Conservation (phyloP, 106 monocot species). For the Iris macrosiphon region DNA sequence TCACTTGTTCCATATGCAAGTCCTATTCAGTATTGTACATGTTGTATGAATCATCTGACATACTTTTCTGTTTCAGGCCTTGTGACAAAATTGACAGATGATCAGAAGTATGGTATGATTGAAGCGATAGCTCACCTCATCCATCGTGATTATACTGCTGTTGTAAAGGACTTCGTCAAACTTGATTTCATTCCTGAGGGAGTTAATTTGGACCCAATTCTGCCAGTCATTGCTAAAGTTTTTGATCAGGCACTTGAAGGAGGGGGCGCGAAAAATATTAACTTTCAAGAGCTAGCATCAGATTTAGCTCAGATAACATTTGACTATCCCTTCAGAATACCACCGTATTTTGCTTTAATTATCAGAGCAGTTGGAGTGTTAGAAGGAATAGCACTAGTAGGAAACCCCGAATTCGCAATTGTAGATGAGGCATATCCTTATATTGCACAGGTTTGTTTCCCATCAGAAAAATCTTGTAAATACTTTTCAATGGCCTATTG, state of each 20-base stretch:
- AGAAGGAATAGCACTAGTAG: constrained; percentile 97
- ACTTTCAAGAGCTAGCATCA: constrained; percentile 95
- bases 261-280: constrained; percentile 95
- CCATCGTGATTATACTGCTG: constrained; percentile 93
- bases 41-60: not conserved
- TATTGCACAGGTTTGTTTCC: constrained; percentile 74
- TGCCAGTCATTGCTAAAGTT: constrained; percentile 93
- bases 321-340: constrained; percentile 98
- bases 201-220: constrained; percentile 89
- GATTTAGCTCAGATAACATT: constrained; percentile 98
- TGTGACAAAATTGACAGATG: constrained; percentile 91
- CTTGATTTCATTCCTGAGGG: constrained; percentile 98
- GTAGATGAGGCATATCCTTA: constrained; percentile 99
- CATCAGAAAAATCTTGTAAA: not conserved
- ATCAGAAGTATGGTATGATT: constrained; percentile 98
- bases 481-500: not conserved
- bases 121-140: constrained; percentile 98
- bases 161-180: constrained; percentile 97
- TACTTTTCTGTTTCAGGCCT: constrained; percentile 47
- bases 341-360: constrained; percentile 99
- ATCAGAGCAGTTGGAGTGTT: constrained; percentile 98
- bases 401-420: constrained; percentile 93
- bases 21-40: not conserved
- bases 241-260: constrained; percentile 99
- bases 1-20: not conserved